These are phyloP conservation scores for Solanum chmielewskii DNA, from an alignment of 257 asterid species.

Conservation along the genomic window DNA sequence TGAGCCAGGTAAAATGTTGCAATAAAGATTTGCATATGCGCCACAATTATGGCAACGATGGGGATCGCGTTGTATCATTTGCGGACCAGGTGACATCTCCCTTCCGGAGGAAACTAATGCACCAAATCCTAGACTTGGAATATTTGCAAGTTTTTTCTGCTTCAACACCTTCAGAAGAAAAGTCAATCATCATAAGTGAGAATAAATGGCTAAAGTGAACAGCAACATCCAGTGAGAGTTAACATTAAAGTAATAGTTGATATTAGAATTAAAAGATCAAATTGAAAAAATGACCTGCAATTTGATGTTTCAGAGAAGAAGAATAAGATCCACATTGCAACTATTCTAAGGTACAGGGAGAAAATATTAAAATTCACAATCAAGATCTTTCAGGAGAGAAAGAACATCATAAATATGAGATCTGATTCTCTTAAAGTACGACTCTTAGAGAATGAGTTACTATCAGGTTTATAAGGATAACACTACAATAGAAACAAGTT, in stretches of 20 bases:
- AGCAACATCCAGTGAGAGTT: not conserved
- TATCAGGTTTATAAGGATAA: not conserved
- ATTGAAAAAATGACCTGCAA: not conserved
- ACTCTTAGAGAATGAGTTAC: not conserved
- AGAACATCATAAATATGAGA: not conserved
- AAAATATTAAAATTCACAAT: not conserved
- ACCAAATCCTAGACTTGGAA: slow-evolving; percentile 86
- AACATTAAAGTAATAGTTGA: not conserved
- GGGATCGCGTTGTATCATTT: slow-evolving; percentile 81
- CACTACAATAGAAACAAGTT: not conserved
- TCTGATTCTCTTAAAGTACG: not conserved
- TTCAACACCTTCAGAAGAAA: slow-evolving; percentile 52
- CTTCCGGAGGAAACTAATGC: slow-evolving; percentile 81
- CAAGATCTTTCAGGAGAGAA: not conserved
- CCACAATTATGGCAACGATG: slow-evolving; percentile 90
- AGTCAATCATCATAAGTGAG: not conserved
- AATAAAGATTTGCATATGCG: slow-evolving; percentile 79
- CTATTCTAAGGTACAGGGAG: not conserved
- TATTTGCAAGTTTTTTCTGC: slow-evolving; percentile 76
- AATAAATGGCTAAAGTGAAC: not conserved
- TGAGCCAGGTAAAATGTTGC: slow-evolving; percentile 76
- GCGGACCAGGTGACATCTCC: slow-evolving; percentile 83
- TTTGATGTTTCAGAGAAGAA: not conserved
- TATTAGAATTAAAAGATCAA: not conserved
- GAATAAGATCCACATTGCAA: not conserved